Base-by-base conservation (phyloP, 1,139 yeast species). In the Fermentozyma sake region DNA sequence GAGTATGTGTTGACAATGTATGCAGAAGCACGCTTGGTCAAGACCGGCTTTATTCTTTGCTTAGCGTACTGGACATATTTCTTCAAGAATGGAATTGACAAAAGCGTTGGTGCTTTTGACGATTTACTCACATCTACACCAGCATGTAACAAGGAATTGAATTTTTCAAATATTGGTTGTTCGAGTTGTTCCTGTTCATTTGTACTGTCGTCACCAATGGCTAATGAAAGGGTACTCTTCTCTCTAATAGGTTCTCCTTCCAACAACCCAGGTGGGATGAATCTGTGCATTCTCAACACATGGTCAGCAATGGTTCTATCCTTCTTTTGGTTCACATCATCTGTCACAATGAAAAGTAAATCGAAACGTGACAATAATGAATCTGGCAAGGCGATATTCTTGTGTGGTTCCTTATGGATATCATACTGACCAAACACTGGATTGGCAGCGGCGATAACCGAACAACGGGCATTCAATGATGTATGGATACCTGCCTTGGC, bases 401-500 rank as follows among this genome's bases (percentile, higher is more conserved):
- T 84, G 55, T 89, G 96, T 4, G 98, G 98, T 44, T 93, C 96
- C 60, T 85, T 87, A 57, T 85, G 95, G 19, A 89, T 79, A 58
- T 91, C 97, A 54, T 91, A 93, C 55, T 91, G 97, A 24, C 98
- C 98, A 58, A 80, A 87, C 3, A 91, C 89, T 0, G 99, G 99
- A 52, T 91, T 91, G 7, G 99, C 99, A 16, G 99, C 99, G 0
- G 98, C 98, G 44, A 93, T 76, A 12, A 91, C 98, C 21, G 95
- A 83, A 63, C 98, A 91, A 46, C 99, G 76, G 10, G 99, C 98
- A 55, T 91, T 91, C 45, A 91, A 70, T 5, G 97, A 82, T 1
- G 98, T 89, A 52, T 91, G 97, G 43, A 91, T 91, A 43, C 99
- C 99, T 1, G 98, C 98, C 55, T 91, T 93, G 27, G 98, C 96